Base-by-base conservation (phyloP, 306 rosid species). In the Canavalia ensiformis region DNA sequence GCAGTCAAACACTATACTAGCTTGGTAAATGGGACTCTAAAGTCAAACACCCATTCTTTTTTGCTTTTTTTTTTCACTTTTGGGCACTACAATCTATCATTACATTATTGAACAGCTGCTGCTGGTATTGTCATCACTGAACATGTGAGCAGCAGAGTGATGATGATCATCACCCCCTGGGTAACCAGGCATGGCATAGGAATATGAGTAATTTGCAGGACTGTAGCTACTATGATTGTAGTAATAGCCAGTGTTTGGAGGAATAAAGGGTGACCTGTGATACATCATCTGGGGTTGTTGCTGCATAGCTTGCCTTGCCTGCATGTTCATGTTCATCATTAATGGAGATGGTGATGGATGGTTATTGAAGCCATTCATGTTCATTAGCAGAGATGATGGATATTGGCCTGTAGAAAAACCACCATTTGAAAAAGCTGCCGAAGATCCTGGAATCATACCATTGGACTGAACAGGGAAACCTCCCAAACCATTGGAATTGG, bases 221-320 rank as follows among this genome's bases (percentile, higher is more conserved):
- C 10, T 72, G 13, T 88, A 84, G 67, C 83, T 83, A 74, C 75
- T 78, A 57, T 91, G 69, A 74, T 85, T 87, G 81, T 84, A 77
- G 88, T 87, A 89, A 84, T 91, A 94, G 50, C 97, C 94, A 58
- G 97, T 93, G 76, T 68, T 95, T 0, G 97, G 85, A 29, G 99
- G 95, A 79, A 89, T 50, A 31, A 69, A 31, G 0, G 94, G 93
- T 2, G 97, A 89, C 79, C 93, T 91, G 33, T 95, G 89, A 82
- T 91, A 93, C 99, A 95, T 91, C 92, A 93, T 90, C 80, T 93
- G 99, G 1, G 97, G 91, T 47, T 90, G 98, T 25, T 84, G 93
- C 18, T 85, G 91, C 89, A 88, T 80, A n/a, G 70, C 90, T 39
- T 89, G 92, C 86, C 91, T 90, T 0, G 86, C 80, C 76, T 87